Base-by-base conservation (phyloP, 768 basidiomycete species). In the Phaffia australis region DNA sequence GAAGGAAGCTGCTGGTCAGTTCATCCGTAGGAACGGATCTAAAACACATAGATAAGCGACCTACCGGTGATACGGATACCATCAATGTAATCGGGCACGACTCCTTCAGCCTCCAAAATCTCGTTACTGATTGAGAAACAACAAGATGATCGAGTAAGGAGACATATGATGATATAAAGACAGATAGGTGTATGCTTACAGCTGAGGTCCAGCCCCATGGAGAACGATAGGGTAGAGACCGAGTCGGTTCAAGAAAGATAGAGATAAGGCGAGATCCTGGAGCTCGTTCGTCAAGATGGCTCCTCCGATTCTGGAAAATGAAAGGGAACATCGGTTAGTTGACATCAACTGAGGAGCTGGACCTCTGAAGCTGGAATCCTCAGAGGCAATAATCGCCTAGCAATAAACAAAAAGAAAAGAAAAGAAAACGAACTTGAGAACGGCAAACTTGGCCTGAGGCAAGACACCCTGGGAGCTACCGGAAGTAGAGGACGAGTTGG, bases 221-320 rank as follows among this genome's bases (percentile, higher is more conserved):
- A 99, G 82, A 59, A 99, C 85, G 68, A 99, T 87, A 0, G 95
- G 95, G 79, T 94, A 99, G n/a, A 99, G 83, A 3, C 95, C 95
- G 58, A 99, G 87, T 42, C 92, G 85, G 78, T 94, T 94, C 67
- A 99, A 81, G 81, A 98, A 99, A 78, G 90, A 93, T 72, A 99
- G 81, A 70, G 88, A 94, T 60, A 93, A 84, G 5, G 93, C 92
- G 56, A 99, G 85, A 71, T 97, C 93, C 70, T 97, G 87, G 61
- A 97, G 79, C 68, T 98, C 84, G 72, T 86, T 87, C 63, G 78
- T 79, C 7, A 99, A 81, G 52, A 98, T 93, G 9, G 89, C 94
- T 56, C 95, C 95, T 68, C 95, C 95, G 72, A 99, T 85, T 69
- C 76, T 77, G 65, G 2, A 1, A 7, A 46, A 49, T 7, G 57